Evolutionary conservation across 1,284 basidiomycete genomes (phyloP).

Genomic region (Inonotus obliquus): DNA sequence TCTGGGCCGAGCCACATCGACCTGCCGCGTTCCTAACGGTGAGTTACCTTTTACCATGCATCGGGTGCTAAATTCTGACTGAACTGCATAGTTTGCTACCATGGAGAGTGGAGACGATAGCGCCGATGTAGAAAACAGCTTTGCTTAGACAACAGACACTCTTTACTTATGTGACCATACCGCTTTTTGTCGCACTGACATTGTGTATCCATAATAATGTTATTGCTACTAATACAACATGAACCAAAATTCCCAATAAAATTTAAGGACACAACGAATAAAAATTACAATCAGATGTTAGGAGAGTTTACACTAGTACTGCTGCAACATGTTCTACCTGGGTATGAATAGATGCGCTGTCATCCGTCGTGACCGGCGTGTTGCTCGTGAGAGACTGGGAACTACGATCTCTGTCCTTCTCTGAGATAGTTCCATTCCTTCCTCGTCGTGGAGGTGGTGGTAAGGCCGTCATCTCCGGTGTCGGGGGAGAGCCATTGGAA

Average conservation of each 20-base stretch:
- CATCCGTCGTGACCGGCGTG: constrained; percentile 25
- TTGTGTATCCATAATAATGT: constrained; percentile 18
- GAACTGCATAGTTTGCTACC: constrained; percentile 64
- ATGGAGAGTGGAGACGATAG: constrained; percentile 84
- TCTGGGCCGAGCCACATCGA: constrained; percentile 96
- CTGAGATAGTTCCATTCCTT: constrained; percentile 35
- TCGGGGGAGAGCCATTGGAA: constrained; percentile 32
- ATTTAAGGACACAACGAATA: neutral
- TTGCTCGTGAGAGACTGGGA: constrained; percentile 39
- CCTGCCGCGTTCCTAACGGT: constrained; percentile 88
- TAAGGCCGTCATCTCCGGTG: constrained; percentile 46
- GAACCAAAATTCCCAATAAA: neutral
- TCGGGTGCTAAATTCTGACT: constrained; percentile 3
- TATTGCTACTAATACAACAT: constrained; percentile 15
- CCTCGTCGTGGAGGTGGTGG: constrained; percentile 57
- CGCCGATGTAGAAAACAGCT: constrained; percentile 87
- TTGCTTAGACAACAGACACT: constrained; percentile 43
- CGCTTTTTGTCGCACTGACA: neutral
- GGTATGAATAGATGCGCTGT: neutral
- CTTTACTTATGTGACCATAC: constrained; percentile 14
- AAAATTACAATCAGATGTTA: neutral
- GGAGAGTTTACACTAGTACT: neutral
- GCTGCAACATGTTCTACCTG: neutral
- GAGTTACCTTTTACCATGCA: constrained; percentile 30
- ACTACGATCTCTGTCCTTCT: constrained; percentile 28